Conservation (phyloP, 345 rosid genomes). For the Populus pruinosa region DNA sequence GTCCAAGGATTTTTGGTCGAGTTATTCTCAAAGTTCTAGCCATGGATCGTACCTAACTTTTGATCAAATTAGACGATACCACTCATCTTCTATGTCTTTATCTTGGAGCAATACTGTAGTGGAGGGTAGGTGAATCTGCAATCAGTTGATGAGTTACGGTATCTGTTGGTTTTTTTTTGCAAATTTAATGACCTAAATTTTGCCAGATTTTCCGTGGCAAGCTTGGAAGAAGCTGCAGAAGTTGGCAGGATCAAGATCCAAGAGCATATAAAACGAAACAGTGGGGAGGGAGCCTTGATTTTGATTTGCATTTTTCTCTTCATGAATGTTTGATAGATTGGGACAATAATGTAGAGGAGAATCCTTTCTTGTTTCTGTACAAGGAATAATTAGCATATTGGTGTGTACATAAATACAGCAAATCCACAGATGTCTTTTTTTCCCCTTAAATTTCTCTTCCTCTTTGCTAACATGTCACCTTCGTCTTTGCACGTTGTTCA, state of each 20-base stretch:
- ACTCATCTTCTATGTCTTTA: slow-evolving; percentile 39
- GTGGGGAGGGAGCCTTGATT: neutral
- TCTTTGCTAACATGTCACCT: neutral
- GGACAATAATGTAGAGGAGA: neutral
- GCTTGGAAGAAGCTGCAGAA: slow-evolving; percentile 9
- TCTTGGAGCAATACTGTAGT: slow-evolving; percentile 36
- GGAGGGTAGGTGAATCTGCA: slow-evolving; percentile 42
- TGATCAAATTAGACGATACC: slow-evolving; percentile 30
- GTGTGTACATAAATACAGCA: neutral
- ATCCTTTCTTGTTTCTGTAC: neutral
- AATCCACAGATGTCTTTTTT: neutral
- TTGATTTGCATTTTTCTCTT: neutral
- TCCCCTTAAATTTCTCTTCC: too few species aligned
- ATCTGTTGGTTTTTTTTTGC: neutral
- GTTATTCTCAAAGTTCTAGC: slow-evolving; percentile 26
- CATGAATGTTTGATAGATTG: neutral
- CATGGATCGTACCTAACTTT: slow-evolving; percentile 48
- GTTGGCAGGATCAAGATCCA: slow-evolving; percentile 5
- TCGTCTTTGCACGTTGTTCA: too few species aligned
- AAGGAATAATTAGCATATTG: neutral
- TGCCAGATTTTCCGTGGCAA: slow-evolving; percentile 15
- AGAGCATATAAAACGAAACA: neutral
- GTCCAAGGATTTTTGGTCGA: slow-evolving; percentile 30
- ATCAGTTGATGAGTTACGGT: neutral
- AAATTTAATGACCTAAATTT: neutral